A percentile compares a stretch with the other conserved stretches of the same genome.
Evolutionary conservation across 352 stramenopile species (phyloP).

Genomic region (Phytopythium chamaehyphon): DNA sequence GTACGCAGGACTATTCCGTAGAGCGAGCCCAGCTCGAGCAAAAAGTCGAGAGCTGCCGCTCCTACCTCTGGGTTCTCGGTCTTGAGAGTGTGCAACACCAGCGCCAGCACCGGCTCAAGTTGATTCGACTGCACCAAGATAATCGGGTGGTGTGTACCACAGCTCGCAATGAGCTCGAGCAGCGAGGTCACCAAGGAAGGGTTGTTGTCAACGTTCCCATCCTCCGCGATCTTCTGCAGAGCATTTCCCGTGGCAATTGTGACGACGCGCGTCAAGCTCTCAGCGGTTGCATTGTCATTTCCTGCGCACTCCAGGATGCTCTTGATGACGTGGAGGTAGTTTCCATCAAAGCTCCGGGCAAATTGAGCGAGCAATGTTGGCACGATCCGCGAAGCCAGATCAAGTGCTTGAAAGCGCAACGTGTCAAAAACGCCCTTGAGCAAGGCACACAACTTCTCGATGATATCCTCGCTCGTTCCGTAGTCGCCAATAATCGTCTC

Average conservation of each 20-base stretch:
- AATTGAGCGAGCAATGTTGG: constrained; percentile 61
- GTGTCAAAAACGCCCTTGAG: constrained; percentile 57
- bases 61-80: constrained; percentile 64
- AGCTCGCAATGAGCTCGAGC: constrained; percentile 57
- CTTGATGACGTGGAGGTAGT: constrained; percentile 65
- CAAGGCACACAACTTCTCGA: constrained; percentile 50
- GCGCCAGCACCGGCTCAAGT: constrained; percentile 48
- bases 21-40: constrained; percentile 61
- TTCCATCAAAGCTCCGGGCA: constrained; percentile 46
- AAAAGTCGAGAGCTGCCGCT: constrained; percentile 46
- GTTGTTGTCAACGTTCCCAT: constrained; percentile 49
- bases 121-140: constrained; percentile 71
- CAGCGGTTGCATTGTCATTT: constrained; percentile 50
- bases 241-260: constrained; percentile 51
- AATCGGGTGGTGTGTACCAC: constrained; percentile 43
- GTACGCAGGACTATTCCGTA: constrained; percentile 73
- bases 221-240: constrained; percentile 47
- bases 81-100: constrained; percentile 61
- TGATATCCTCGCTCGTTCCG: constrained; percentile 47
- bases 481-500: constrained; percentile 50
- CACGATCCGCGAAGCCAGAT: constrained; percentile 60
- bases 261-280: constrained; percentile 64
- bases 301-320: constrained; percentile 59
- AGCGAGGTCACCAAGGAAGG: constrained; percentile 41
- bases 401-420: constrained; percentile 56